Conservation (phyloP, 495 filamentous ascomycete genomes). For the Penicillium atrosanguineum region DNA sequence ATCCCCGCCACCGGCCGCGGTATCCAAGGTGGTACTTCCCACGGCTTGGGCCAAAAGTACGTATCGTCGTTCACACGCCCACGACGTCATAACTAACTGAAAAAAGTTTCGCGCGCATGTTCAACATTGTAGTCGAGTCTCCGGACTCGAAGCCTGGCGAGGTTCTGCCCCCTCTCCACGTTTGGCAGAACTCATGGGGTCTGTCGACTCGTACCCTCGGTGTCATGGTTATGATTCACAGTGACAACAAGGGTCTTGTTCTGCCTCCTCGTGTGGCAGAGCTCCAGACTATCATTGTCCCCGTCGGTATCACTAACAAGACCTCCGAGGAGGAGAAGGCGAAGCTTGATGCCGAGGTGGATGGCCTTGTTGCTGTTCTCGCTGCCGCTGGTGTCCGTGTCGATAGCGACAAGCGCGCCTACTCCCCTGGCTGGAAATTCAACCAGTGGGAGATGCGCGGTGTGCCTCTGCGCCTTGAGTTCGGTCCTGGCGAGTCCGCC, state of each 20-base stretch:
- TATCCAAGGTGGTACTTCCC: conserved; percentile 92
- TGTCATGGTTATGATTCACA: conserved; percentile 97
- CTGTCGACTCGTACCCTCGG: conserved; percentile 92
- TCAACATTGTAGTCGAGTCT: conserved; percentile 93
- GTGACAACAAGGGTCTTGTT: conserved; percentile 90
- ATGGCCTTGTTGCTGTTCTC: conserved; percentile 62
- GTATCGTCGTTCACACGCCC: conserved; percentile 43
- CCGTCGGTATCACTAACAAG: conserved; percentile 90
- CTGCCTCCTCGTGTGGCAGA: conserved; percentile 88
- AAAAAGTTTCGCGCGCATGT: conserved; percentile 55
- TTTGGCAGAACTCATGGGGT: conserved; percentile 99
- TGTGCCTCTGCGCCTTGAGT: conserved; percentile 88
- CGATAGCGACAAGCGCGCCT: conserved; percentile 74
- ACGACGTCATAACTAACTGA: not conserved
- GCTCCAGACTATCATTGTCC: conserved; percentile 80
- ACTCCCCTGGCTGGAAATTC: conserved; percentile 96
- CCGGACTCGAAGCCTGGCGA: conserved; percentile 74
- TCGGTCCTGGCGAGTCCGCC: conserved; percentile 87
- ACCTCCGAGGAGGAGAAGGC: conserved; percentile 72
- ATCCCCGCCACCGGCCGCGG: conserved; percentile 92
- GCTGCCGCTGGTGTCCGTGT: conserved; percentile 65
- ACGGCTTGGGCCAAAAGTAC: conserved; percentile 97
- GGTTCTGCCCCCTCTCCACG: conserved; percentile 64
- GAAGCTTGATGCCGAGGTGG: conserved; percentile 67
- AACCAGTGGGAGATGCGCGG: conserved; percentile 97